phyloP scores from a whole-genome alignment of 2,329 filamentous ascomycete species.

The Calonectria henricotiae region DNA sequence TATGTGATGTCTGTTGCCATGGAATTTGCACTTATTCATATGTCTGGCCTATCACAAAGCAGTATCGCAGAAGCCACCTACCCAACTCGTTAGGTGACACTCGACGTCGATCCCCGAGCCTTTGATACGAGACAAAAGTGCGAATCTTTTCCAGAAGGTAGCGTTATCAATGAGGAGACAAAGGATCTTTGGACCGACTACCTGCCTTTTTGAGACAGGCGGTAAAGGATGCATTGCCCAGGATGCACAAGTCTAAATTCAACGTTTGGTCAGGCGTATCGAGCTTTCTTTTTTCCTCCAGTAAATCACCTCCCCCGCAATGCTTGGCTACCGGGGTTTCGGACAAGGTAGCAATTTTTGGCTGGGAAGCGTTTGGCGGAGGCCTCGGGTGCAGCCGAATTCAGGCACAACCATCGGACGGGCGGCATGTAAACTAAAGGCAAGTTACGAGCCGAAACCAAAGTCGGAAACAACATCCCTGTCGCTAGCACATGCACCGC shows the following conservation, averaged over 20 bases:
- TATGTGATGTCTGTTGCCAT: background rate
- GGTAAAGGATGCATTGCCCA: constrained; percentile 6
- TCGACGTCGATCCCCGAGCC: background rate
- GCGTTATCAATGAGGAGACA: background rate
- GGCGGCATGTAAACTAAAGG: background rate
- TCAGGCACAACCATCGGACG: background rate
- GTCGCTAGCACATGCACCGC: background rate
- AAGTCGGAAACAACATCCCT: background rate
- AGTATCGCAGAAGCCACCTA: background rate
- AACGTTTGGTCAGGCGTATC: constrained; percentile 6
- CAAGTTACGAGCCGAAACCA: background rate
- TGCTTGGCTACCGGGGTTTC: constrained; percentile 2
- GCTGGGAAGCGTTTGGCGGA: background rate
- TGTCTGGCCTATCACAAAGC: background rate
- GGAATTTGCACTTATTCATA: background rate
- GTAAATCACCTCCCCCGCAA: background rate
- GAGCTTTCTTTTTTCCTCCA: constrained; percentile 10
- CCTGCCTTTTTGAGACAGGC: constrained; percentile 18
- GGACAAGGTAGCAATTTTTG: background rate
- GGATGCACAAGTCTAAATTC: constrained; percentile 19
- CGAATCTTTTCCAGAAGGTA: constrained; percentile 6
- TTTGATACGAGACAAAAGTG: constrained; percentile 11
- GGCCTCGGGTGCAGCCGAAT: constrained; percentile 10
- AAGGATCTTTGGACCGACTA: background rate
- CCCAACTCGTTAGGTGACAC: constrained; percentile 19